Evolutionary conservation across 192 early-diverging fungal genomes (phyloP).

Genomic region (Paraglomus occultum): DNA sequence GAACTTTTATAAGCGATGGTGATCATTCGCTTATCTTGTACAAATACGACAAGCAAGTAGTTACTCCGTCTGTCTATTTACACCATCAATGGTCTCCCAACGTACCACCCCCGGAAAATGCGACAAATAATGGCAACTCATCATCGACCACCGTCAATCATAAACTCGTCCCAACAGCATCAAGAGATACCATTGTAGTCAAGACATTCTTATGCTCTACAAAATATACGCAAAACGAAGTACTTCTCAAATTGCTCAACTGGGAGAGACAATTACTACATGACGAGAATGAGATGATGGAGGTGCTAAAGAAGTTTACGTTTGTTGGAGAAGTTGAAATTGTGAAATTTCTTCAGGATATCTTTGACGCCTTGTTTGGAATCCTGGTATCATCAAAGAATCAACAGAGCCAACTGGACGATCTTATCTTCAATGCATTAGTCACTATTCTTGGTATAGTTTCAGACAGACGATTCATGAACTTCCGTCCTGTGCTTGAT

Average conservation of each 20-base stretch:
- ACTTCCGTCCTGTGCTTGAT: conserved; percentile 56
- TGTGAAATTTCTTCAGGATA: conserved; percentile 62
- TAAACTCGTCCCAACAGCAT: conserved; percentile 5
- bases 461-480: conserved; percentile 58
- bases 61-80: conserved; percentile 49
- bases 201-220: conserved; percentile 64
- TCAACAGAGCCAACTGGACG: conserved; percentile 37
- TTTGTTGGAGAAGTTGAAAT: conserved; percentile 67
- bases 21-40: conserved; percentile 58
- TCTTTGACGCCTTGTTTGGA: conserved; percentile 63
- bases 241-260: conserved; percentile 61
- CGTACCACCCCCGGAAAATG: conserved; percentile 35
- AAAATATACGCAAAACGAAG: conserved; percentile 60
- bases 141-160: conserved; percentile 23
- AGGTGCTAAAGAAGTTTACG: conserved; percentile 47
- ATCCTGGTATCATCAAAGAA: conserved; percentile 47
- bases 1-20: conserved; percentile 59
- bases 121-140: conserved; percentile 19
- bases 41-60: conserved; percentile 52
- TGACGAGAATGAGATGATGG: conserved; percentile 37
- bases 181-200: conserved; percentile 49
- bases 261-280: conserved; percentile 49
- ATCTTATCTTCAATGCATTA: conserved; percentile 49
- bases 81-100: conserved; percentile 43
- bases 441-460: conserved; percentile 59